Evolutionary conservation across 176 grass and related monocot genomes (phyloP), one percentile per base, ranked within the genome.

Genomic region (Carex pumila): DNA sequence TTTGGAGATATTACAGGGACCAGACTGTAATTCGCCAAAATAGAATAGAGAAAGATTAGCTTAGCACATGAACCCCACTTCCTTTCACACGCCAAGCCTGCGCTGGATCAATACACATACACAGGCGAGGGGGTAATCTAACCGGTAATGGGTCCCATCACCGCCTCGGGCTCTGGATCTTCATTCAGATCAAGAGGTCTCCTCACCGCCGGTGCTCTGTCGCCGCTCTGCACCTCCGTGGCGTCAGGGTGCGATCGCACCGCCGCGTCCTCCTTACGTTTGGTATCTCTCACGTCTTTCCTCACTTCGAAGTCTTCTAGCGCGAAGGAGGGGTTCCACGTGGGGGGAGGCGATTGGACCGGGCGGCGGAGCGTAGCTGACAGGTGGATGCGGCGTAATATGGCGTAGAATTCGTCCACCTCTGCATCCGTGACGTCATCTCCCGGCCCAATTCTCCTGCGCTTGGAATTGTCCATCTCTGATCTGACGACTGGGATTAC

Each of bases 361-460:
- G 25, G 53, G 87, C 79, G 65, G 86, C 84, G 37, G 6, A 32
- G 85, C 65, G 65, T 85, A 4, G 94, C 2, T 50, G 47, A 50
- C 12, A 80, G 32, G 86, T 70, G 89, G 71, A 94, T 85, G 80
- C 94, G 94, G 17, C 89, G 87, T 15, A 96, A 85, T 87, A 96
- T 96, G 83, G 94, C 91, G 94, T 91, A 93, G 85, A 96, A 96
- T 79, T 97, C 94, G 65, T 93, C 91, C n/a, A 93, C 89, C 87
- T 97, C 91, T 17, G 87, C 86, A 62, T 96, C 93, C 0, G 93
- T 85, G 4, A 86, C 94, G 29, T 90, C 88, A 37, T 58, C 49
- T 83, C 1, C 34, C 9, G 53, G 11, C 1, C 61, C 49, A 12
- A 43, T 18, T 50, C 49, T n/a, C 17, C 64, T 39, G 30, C 21